A percentile compares a stretch with the other conserved stretches of the same genome.
Conservation (phyloP, 768 basidiomycete genomes). For the Trametes meyenii region DNA sequence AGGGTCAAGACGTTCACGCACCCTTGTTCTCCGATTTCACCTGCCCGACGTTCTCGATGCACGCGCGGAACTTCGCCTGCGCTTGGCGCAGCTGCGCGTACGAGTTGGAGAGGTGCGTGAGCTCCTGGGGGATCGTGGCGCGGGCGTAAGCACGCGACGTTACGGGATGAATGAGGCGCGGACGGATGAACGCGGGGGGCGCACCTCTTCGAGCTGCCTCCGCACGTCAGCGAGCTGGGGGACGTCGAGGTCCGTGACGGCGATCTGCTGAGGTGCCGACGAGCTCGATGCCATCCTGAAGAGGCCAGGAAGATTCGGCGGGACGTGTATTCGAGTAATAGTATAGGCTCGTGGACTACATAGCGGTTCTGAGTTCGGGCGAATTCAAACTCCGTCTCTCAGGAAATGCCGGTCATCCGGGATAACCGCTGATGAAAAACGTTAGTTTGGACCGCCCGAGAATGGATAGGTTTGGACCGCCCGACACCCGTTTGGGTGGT, state of each 20-base stretch:
- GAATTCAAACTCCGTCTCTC: too few relatives aligned
- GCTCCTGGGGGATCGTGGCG: constrained; percentile 58
- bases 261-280: constrained; percentile 65
- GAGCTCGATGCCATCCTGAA: constrained; percentile 38
- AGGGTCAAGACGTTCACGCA: constrained; percentile 30
- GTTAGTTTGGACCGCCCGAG: too few relatives aligned
- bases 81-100: constrained; percentile 93
- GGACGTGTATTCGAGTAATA: too few relatives aligned
- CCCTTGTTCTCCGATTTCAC: constrained; percentile 72
- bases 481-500: too few relatives aligned
- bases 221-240: constrained; percentile 87
- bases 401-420: too few relatives aligned
- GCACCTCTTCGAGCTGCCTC: constrained; percentile 89
- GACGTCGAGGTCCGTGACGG: constrained; percentile 80
- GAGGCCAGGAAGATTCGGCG: too few relatives aligned
- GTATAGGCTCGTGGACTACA: too few relatives aligned
- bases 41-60: constrained; percentile 79
- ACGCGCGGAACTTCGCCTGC: constrained; percentile 88
- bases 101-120: constrained; percentile 88
- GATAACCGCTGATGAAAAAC: too few relatives aligned
- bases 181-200: constrained; percentile 19
- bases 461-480: too few relatives aligned
- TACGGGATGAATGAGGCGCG: neutral
- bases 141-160: neutral
- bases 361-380: too few relatives aligned